Evolutionary conservation across 306 rosid genomes (phyloP), one percentile per base, ranked within the genome.

Genomic region (Luffa acutangula): DNA sequence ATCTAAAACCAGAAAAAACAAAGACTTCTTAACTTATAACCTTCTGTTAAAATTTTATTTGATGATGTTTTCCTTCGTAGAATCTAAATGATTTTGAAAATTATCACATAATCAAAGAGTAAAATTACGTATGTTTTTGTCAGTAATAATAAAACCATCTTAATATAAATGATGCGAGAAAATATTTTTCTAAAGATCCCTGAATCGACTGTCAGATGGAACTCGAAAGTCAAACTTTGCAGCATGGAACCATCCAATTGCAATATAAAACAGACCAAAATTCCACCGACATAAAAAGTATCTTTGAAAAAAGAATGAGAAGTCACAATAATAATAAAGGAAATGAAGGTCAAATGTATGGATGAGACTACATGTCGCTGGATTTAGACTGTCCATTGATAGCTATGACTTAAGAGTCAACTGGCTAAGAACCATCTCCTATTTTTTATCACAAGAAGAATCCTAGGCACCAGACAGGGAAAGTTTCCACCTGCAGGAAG

Each of bases 261-360:
- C 58, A 72, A 72, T 72, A 72, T 11, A 72, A 72, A 72, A 72
- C 59, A 72, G 42, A 72, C 77, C 77, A 72, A 72, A 72, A 31
- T 72, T 25, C 77, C 77, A 72, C 77, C 77, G 77, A 72, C 77
- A 72, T 31, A 21, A 72, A 72, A 72, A 13, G 42, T 13, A 72
- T 72, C 37, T 72, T 45, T 72, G 77, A 48, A 70, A 25, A n/a
- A 45, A 45, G 39, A 46, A 70, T n/a, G 7, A 42, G 36, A 70
- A 43, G 76, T 20, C 56, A 67, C 36, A 21, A 72, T 12, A 66
- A 13, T 46, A 60, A 60, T 60, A 6, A 41, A 71, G 41, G 1
- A 72, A 72, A 72, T 46, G 42, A 72, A 72, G 58, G 77, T 72
- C 42, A 72, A 70, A 70, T 41, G 7, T 39, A 41, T 72, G 58